phyloP scores from a whole-genome alignment of 129 eudicot genomes.

The Escallonia herrerae region DNA sequence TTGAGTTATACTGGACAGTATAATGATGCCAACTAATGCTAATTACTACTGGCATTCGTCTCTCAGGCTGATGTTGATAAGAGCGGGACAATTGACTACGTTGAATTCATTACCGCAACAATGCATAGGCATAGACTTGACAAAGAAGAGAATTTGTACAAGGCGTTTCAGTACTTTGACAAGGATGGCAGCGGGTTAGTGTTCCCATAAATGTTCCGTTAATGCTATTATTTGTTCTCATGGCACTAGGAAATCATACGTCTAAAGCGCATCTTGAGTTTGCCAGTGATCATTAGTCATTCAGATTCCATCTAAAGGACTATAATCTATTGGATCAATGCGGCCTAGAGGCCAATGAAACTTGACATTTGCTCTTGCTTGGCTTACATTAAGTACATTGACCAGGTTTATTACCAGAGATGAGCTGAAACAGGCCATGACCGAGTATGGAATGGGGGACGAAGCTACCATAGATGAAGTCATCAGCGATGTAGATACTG shows the following conservation, averaged over 20 bases:
- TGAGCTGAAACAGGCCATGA: constrained; percentile 75
- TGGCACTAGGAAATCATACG: too few species aligned
- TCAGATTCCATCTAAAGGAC: too few species aligned
- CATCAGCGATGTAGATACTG: constrained; percentile 71
- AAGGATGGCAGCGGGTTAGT: constrained; percentile 65
- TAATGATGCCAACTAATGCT: not conserved
- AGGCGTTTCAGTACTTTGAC: constrained; percentile 71
- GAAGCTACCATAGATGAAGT: constrained; percentile 78
- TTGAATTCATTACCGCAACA: constrained; percentile 71
- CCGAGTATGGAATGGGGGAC: constrained; percentile 72
- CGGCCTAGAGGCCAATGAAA: not conserved
- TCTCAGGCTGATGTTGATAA: constrained; percentile 75
- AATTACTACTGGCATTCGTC: not conserved
- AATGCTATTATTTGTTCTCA: not conserved
- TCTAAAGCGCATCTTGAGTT: too few species aligned
- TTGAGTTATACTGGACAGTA: too few species aligned
- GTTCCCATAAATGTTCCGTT: not conserved
- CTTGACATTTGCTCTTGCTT: not conserved
- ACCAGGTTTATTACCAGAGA: constrained; percentile 79
- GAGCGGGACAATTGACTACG: constrained; percentile 67
- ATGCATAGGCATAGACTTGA: constrained; percentile 87
- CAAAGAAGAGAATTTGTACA: constrained; percentile 55
- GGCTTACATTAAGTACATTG: not conserved
- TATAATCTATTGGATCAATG: too few species aligned
- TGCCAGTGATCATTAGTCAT: too few species aligned